A percentile compares a stretch with the other conserved stretches of the same genome.
These are phyloP conservation scores for Gracilaria domingensis DNA, from an alignment of 23 red algal species.

Conservation along the genomic window DNA sequence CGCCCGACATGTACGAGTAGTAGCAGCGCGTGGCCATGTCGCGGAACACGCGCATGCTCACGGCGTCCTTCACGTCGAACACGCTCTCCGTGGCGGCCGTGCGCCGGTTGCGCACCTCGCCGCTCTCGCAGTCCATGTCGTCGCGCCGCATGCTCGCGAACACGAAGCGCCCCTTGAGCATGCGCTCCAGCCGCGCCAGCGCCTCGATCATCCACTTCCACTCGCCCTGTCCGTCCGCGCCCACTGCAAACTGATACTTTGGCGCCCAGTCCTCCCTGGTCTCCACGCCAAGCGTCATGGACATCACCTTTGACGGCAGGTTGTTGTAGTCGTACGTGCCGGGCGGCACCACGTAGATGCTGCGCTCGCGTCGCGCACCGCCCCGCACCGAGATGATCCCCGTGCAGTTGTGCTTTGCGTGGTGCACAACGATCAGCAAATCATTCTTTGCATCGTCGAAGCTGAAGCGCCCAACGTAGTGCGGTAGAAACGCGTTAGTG, in stretches of 20 bases:
- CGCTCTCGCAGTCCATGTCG: no score
- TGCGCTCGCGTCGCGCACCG: slow-evolving; percentile 28
- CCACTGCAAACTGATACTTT: slow-evolving; percentile 56
- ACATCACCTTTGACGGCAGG: no score
- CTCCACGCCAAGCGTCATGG: slow-evolving; percentile 22
- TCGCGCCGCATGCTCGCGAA: slow-evolving; percentile 37
- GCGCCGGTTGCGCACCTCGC: no score
- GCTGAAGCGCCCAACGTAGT: slow-evolving; percentile 51
- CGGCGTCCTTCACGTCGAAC: slow-evolving; percentile 65
- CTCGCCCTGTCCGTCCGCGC: no score
- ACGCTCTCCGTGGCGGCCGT: no score
- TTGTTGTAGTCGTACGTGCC: slow-evolving; percentile 6
- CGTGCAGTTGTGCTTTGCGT: background rate
- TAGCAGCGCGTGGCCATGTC: slow-evolving; percentile 46
- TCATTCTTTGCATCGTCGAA: slow-evolving; percentile 43
- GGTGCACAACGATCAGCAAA: slow-evolving; percentile 42
- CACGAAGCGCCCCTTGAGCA: slow-evolving; percentile 55
- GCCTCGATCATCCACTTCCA: no score
- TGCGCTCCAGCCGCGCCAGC: slow-evolving; percentile 59
- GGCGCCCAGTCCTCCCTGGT: background rate
- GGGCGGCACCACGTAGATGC: slow-evolving; percentile 30
- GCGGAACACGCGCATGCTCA: slow-evolving; percentile 48
- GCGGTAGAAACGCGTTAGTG: slow-evolving; percentile 33
- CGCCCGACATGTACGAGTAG: slow-evolving; percentile 66
- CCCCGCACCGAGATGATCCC: slow-evolving; percentile 40